Evolutionary conservation across 129 eudicot genomes (phyloP).

Genomic region (Dittrichia graveolens): DNA sequence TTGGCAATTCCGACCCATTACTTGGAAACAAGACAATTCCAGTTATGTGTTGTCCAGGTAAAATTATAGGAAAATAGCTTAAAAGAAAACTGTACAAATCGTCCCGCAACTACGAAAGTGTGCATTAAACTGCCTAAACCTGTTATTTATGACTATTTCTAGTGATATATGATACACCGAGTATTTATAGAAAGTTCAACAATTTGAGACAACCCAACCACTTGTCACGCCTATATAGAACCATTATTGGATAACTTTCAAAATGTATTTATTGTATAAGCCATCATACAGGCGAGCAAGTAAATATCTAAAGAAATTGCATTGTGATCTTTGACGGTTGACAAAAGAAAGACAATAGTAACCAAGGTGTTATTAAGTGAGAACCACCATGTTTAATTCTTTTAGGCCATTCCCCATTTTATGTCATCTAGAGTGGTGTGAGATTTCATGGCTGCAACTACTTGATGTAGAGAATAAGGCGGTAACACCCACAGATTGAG

Average conservation of each 20-base stretch:
- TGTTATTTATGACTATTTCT: no score
- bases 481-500: background rate
- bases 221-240: background rate
- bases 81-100: no score
- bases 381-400: background rate
- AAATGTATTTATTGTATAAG: background rate
- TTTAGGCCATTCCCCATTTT: background rate
- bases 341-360: background rate
- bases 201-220: background rate
- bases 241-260: background rate
- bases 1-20: no score
- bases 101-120: background rate
- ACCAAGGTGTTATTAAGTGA: background rate
- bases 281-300: background rate
- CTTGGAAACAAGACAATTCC: no score
- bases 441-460: background rate
- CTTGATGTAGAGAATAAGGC: background rate
- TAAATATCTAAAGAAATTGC: background rate
- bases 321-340: no score
- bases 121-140: background rate
- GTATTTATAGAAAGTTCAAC: no score
- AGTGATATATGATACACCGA: no score
- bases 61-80: no score
- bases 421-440: background rate
- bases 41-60: no score